phyloP scores from a whole-genome alignment of 2,329 filamentous ascomycete species.

The Polytolypa hystricis region DNA sequence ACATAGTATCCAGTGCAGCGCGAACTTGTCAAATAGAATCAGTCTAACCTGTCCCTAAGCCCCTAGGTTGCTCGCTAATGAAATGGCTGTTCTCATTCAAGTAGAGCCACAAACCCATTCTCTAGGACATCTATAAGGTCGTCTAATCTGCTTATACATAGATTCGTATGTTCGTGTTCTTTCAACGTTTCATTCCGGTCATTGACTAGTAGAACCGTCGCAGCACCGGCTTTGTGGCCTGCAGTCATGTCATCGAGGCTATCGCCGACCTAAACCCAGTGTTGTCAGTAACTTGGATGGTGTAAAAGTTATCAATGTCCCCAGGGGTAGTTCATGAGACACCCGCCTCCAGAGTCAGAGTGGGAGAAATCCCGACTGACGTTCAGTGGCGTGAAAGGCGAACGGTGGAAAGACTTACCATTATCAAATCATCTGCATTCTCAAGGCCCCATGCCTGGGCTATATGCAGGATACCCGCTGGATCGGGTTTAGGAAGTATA shows the following conservation, averaged over 20 bases:
- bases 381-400: neutral
- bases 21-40: too few relatives aligned
- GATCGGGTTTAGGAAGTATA: slow-evolving; percentile 64
- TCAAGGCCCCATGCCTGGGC: slow-evolving; percentile 61
- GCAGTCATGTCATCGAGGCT: slow-evolving; percentile 90
- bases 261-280: slow-evolving; percentile 49
- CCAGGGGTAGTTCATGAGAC: neutral
- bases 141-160: slow-evolving; percentile 60
- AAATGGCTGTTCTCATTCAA: neutral
- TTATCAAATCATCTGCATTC: slow-evolving; percentile 40
- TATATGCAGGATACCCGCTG: slow-evolving; percentile 79
- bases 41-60: neutral
- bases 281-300: too few relatives aligned
- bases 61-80: neutral
- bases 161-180: slow-evolving; percentile 63
- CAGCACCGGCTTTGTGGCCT: slow-evolving; percentile 69
- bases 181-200: slow-evolving; percentile 63
- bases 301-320: too few relatives aligned
- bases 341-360: neutral
- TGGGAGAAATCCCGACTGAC: too few relatives aligned
- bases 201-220: slow-evolving; percentile 80
- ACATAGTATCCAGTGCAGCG: too few relatives aligned
- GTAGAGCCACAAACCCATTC: slow-evolving; percentile 55
- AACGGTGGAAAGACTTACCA: slow-evolving; percentile 36
- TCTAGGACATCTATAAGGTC: slow-evolving; percentile 68